Evolutionary conservation across 1,139 yeast genomes (phyloP).

Genomic region (Citeromyces hawaiiensis): DNA sequence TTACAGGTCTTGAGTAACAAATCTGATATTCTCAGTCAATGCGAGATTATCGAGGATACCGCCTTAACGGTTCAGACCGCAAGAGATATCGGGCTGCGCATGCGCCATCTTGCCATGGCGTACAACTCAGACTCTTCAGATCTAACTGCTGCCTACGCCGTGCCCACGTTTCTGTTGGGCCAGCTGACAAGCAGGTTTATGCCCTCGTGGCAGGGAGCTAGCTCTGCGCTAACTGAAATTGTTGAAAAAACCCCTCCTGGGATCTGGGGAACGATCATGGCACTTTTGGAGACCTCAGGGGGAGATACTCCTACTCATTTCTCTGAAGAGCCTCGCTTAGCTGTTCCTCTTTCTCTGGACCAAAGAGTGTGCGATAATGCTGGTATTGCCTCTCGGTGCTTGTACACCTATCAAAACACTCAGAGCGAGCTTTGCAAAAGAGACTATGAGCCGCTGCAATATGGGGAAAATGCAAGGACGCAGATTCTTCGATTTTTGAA

Average conservation of each 20-base stretch:
- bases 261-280: constrained; percentile 36
- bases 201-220: constrained; percentile 73
- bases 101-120: constrained; percentile 44
- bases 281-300: constrained; percentile 2
- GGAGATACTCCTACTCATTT: neutral
- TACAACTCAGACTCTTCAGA: constrained; percentile 28
- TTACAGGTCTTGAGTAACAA: constrained; percentile 20
- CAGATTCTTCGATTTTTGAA: constrained; percentile 2
- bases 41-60: constrained; percentile 49
- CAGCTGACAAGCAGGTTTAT: constrained; percentile 63
- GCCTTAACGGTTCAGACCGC: constrained; percentile 60
- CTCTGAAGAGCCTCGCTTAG: neutral
- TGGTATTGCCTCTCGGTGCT: neutral
- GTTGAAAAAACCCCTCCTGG: constrained; percentile 6
- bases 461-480: neutral
- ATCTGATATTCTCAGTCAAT: constrained; percentile 19
- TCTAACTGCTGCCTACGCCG: constrained; percentile 22
- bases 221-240: neutral
- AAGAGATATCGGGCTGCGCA: constrained; percentile 62
- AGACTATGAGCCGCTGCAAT: neutral
- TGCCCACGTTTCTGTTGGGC: constrained; percentile 58
- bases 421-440: neutral
- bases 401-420: neutral
- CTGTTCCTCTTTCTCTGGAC: neutral
- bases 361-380: neutral